Evolutionary conservation across 2,329 filamentous ascomycete genomes (phyloP).

Genomic region (Capronia americana): DNA sequence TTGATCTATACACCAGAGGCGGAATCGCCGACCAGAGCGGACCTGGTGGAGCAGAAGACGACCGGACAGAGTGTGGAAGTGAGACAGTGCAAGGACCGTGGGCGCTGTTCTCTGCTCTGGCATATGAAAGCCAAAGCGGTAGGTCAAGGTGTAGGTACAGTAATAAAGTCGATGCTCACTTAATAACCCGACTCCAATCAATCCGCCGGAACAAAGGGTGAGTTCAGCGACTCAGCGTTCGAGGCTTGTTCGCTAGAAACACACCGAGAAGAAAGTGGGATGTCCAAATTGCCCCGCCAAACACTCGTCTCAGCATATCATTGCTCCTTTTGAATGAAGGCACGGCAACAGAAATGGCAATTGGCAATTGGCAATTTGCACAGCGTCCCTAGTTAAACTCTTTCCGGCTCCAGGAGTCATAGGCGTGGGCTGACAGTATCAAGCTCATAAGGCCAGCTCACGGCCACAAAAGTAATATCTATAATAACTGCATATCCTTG

Average conservation of each 20-base stretch:
- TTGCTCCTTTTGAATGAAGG: constrained; percentile 1
- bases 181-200: constrained; percentile 14
- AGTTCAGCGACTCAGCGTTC: constrained; percentile 1
- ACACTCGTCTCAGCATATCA: constrained; percentile 7
- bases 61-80: constrained; percentile 19
- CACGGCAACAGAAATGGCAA: not conserved
- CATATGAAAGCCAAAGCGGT: constrained; percentile 32
- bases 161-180: constrained; percentile 21
- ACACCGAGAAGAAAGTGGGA: constrained; percentile 24
- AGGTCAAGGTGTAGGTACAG: constrained; percentile 14
- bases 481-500: not conserved
- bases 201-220: not conserved
- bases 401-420: not conserved
- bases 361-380: not conserved
- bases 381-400: not conserved
- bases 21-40: constrained; percentile 22
- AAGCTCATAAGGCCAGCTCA: constrained; percentile 16
- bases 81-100: constrained; percentile 23
- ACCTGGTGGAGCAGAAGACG: constrained; percentile 22
- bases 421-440: constrained; percentile 13
- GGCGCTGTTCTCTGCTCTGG: constrained; percentile 12
- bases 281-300: constrained; percentile 27
- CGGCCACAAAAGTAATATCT: not conserved
- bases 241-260: not conserved
- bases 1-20: constrained; percentile 20